phyloP scores from a whole-genome alignment of 2,329 filamentous ascomycete genomes.

The Aspergillus sp. region DNA sequence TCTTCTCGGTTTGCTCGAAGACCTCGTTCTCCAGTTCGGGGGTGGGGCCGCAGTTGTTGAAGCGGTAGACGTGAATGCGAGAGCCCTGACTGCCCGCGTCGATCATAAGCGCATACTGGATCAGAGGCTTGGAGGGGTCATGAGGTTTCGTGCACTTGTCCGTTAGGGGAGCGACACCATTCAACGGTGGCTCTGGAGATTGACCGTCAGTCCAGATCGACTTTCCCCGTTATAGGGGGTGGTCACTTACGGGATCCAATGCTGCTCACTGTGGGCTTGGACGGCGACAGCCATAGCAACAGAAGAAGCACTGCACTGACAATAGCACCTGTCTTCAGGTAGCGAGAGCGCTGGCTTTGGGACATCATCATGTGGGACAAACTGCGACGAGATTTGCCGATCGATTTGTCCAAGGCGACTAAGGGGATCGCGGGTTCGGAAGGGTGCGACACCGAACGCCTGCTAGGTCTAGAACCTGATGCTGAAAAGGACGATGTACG shows the following conservation, averaged over 20 bases:
- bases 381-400: constrained; percentile 40
- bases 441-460: constrained; percentile 57
- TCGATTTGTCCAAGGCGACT: constrained; percentile 51
- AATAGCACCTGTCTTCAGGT: constrained; percentile 63
- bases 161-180: constrained; percentile 55
- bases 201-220: constrained; percentile 4
- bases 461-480: constrained; percentile 48
- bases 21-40: constrained; percentile 90
- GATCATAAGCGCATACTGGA: constrained; percentile 98
- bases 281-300: constrained; percentile 57
- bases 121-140: constrained; percentile 85
- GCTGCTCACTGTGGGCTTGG: constrained; percentile 30
- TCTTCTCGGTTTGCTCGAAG: constrained; percentile 91
- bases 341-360: constrained; percentile 62
- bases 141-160: constrained; percentile 78
- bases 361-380: constrained; percentile 55
- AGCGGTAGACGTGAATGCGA: constrained; percentile 96
- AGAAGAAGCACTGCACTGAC: constrained; percentile 60
- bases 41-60: constrained; percentile 97
- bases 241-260: constrained; percentile 28
- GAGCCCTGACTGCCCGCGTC: constrained; percentile 97
- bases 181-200: constrained; percentile 27
- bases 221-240: not conserved
- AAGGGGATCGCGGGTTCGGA: constrained; percentile 45
- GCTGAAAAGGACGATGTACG: constrained; percentile 58